Evolutionary conservation across 208 protist species (phyloP).

Genomic region (Vickermania ingenoplastis): DNA sequence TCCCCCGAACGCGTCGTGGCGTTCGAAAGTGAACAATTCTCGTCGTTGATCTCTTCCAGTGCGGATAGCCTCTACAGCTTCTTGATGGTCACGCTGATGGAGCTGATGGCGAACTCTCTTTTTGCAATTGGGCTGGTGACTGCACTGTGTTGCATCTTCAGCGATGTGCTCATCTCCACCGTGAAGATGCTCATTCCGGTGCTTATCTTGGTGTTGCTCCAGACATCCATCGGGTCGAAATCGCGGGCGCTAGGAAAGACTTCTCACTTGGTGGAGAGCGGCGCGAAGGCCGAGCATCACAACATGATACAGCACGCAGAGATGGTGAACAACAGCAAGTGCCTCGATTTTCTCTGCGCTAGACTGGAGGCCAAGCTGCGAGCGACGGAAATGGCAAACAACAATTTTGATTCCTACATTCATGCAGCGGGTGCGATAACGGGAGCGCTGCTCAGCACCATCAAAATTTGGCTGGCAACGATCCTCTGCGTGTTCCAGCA

Average conservation of each 20-base stretch:
- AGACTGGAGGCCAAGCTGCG: background rate
- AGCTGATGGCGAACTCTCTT: background rate
- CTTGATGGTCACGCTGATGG: background rate
- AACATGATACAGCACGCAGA: background rate
- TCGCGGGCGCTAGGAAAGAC: background rate
- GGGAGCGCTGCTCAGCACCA: background rate
- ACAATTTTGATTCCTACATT: background rate
- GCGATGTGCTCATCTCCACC: background rate
- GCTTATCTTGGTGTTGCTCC: background rate
- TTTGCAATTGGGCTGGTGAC: background rate
- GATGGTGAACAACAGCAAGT: background rate
- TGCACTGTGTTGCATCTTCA: background rate
- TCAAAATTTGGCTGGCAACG: background rate
- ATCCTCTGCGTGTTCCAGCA: background rate
- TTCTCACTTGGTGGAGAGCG: background rate
- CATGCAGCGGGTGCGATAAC: background rate
- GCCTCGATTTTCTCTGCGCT: background rate
- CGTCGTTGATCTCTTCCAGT: background rate
- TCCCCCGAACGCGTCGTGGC: background rate
- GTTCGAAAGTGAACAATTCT: background rate
- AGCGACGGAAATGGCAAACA: background rate
- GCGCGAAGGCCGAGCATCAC: background rate
- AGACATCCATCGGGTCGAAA: background rate
- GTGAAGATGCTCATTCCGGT: background rate
- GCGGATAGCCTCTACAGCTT: background rate